phyloP scores from a whole-genome alignment of 352 stramenopile species.

The Globisporangium solare region DNA sequence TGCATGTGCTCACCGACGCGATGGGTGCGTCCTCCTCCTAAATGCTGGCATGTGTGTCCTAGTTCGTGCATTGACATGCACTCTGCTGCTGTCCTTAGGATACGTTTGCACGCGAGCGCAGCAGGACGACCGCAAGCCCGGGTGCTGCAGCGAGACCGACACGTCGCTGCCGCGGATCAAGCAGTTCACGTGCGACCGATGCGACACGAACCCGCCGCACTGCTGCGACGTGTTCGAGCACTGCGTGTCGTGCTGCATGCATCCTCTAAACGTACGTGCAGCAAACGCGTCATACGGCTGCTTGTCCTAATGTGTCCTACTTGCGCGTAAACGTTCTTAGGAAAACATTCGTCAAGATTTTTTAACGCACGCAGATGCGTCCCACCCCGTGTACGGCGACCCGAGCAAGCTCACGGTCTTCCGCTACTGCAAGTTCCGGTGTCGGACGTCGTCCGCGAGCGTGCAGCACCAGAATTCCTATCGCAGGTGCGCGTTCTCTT shows the following conservation, averaged over 20 bases:
- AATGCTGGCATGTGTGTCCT: neutral
- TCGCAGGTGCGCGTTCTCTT: slow-evolving; percentile 33
- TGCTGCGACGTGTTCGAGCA: slow-evolving; percentile 68
- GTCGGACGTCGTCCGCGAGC: slow-evolving; percentile 68
- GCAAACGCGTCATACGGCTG: neutral
- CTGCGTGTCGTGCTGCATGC: slow-evolving; percentile 79
- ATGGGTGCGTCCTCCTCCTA: slow-evolving; percentile 29
- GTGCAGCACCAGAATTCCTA: slow-evolving; percentile 80
- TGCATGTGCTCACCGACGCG: slow-evolving; percentile 45
- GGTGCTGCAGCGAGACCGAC: slow-evolving; percentile 62
- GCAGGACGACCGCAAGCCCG: slow-evolving; percentile 26
- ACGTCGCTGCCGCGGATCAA: slow-evolving; percentile 43
- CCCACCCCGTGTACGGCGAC: slow-evolving; percentile 61
- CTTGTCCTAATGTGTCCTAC: neutral
- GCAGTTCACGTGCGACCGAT: slow-evolving; percentile 58
- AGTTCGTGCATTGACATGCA: neutral
- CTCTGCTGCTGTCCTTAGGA: slow-evolving; percentile 15
- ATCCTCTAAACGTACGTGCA: slow-evolving; percentile 61
- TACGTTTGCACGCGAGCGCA: slow-evolving; percentile 50
- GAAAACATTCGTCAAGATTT: slow-evolving; percentile 52
- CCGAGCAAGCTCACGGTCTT: slow-evolving; percentile 56
- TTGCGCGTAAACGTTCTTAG: slow-evolving; percentile 19
- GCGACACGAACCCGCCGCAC: slow-evolving; percentile 60
- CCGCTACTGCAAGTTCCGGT: slow-evolving; percentile 63
- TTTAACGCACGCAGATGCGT: slow-evolving; percentile 49